These are phyloP conservation scores for Blastocystis sp. DNA, from an alignment of 352 stramenopile species.

Conservation along the genomic window DNA sequence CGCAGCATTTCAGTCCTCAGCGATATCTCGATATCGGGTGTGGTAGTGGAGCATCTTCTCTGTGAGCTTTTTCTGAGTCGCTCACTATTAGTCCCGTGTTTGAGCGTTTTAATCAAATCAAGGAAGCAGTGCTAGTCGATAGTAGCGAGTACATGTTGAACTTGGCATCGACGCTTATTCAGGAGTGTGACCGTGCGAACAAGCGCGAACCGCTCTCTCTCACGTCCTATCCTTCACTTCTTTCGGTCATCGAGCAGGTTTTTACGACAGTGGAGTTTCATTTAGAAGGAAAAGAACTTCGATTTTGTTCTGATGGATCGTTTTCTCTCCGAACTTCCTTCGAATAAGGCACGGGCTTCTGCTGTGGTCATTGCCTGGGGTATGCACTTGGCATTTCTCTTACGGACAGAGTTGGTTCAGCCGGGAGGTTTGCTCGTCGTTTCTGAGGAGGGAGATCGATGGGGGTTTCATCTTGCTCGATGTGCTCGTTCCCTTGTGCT, in stretches of 20 bases:
- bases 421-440: not conserved
- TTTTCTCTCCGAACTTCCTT: conserved; percentile 38
- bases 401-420: not conserved
- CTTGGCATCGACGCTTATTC: not conserved
- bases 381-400: not conserved
- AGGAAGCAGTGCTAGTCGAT: not conserved
- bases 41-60: not conserved
- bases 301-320: conserved; percentile 20
- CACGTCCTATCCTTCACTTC: conserved; percentile 4
- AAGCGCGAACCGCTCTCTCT: not conserved
- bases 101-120: not conserved
- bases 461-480: conserved; percentile 10
- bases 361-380: conserved; percentile 19
- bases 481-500: not conserved
- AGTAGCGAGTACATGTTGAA: conserved; percentile 38
- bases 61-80: not conserved
- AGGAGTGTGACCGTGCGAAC: not conserved
- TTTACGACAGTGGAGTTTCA: not conserved
- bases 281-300: not conserved
- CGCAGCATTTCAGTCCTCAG: not conserved
- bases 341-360: conserved; percentile 22
- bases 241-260: not conserved
- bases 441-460: not conserved
- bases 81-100: not conserved
- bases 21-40: conserved; percentile 25